Evolutionary conservation across 768 basidiomycete genomes (phyloP).

Genomic region (Coprinopsis sp.): DNA sequence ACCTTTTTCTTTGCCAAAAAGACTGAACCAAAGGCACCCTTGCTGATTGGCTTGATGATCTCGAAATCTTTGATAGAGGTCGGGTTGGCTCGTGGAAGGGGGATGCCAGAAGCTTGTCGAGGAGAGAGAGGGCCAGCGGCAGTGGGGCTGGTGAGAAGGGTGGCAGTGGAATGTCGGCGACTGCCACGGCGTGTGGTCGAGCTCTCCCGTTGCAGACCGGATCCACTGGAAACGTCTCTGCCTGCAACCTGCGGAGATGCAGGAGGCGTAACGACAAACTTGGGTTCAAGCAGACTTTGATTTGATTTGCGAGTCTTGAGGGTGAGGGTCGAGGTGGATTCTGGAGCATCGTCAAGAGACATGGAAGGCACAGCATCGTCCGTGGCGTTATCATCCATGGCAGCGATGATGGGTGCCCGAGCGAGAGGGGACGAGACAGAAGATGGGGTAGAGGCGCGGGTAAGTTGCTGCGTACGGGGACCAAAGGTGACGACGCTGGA

Average conservation of each 20-base stretch:
- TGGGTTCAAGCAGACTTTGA: conserved; percentile 61
- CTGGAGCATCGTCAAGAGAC: conserved; percentile 52
- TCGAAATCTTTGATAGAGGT: conserved; percentile 99
- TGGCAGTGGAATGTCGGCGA: conserved; percentile 71
- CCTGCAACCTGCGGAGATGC: conserved; percentile 61
- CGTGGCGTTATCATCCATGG: conserved; percentile 48
- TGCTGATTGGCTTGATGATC: conserved; percentile 98
- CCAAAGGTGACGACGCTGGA: conserved; percentile 20
- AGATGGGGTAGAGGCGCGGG: conserved; percentile 83
- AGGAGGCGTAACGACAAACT: conserved; percentile 68
- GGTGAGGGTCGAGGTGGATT: conserved; percentile 24
- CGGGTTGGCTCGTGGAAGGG: conserved; percentile 71
- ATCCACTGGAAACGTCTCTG: conserved; percentile 26
- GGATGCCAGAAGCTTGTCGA: conserved; percentile 72
- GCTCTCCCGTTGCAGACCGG: conserved; percentile 37
- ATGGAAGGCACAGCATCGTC: conserved; percentile 62
- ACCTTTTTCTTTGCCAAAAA: conserved; percentile 98
- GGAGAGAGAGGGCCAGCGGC: conserved; percentile 77
- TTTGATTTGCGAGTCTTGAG: conserved; percentile 63
- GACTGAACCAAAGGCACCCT: conserved; percentile 97
- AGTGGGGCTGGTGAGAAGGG: conserved; percentile 57
- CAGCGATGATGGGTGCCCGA: conserved; percentile 75
- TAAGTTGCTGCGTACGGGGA: conserved; percentile 51
- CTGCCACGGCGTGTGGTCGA: conserved; percentile 50
- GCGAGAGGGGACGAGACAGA: conserved; percentile 86